Conservation (phyloP, 2,329 filamentous ascomycete species). For the Sclerotinia minor region DNA sequence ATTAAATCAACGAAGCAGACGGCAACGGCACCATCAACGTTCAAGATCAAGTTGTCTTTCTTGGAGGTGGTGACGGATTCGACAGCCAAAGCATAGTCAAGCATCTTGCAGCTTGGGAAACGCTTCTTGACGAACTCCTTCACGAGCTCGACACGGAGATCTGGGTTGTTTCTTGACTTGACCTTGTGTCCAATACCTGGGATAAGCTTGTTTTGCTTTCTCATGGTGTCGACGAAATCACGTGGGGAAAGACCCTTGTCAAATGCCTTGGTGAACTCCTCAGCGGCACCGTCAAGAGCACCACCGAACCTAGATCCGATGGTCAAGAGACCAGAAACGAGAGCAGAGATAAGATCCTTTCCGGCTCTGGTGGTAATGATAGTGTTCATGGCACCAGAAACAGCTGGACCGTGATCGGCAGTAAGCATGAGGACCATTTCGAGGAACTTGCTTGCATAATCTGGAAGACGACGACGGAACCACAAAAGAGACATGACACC, state of each 20-base stretch:
- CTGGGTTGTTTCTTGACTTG: conserved; percentile 99
- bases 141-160: conserved; percentile 98
- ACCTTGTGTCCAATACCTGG: conserved; percentile 98
- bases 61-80: conserved; percentile 98
- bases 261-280: conserved; percentile 97
- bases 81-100: conserved; percentile 97
- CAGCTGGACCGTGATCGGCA: conserved; percentile 96
- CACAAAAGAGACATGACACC: conserved; percentile 99
- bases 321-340: conserved; percentile 95
- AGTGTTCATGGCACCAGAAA: conserved; percentile 99
- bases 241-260: conserved; percentile 97
- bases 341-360: conserved; percentile 94
- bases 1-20: conserved; percentile 98
- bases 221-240: conserved; percentile 98
- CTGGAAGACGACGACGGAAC: conserved; percentile 97
- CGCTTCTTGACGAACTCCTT: conserved; percentile 98
- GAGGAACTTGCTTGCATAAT: conserved; percentile 97
- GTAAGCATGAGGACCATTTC: conserved; percentile 99
- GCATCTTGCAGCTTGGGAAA: conserved; percentile 97
- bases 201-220: conserved; percentile 99
- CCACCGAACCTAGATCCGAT: conserved; percentile 98
- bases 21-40: conserved; percentile 96
- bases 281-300: conserved; percentile 94
- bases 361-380: conserved; percentile 99
- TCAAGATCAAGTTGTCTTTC: conserved; percentile 99